These are phyloP conservation scores for Rhizopogon rudus DNA, from an alignment of 768 basidiomycete species.

Conservation along the genomic window DNA sequence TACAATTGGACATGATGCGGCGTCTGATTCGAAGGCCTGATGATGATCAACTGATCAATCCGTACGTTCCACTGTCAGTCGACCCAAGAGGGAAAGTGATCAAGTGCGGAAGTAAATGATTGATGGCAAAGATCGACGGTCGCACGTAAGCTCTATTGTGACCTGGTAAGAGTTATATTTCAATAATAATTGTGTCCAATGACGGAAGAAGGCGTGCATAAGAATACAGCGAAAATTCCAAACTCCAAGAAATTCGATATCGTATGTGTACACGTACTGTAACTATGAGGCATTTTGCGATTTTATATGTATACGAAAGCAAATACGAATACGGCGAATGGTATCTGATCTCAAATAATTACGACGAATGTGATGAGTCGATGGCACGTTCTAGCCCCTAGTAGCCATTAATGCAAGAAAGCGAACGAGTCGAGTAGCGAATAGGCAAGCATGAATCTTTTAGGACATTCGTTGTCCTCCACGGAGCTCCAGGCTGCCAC, in stretches of 20 bases:
- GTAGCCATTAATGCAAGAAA: constrained; percentile 21
- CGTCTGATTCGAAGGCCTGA: neutral
- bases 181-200: constrained; percentile 11
- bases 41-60: neutral
- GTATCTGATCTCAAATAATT: constrained; percentile 15
- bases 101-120: neutral
- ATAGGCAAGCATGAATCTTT: constrained; percentile 4
- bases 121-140: constrained; percentile 1
- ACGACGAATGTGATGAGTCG: constrained; percentile 12
- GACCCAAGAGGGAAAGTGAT: neutral
- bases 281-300: constrained; percentile 12
- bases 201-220: constrained; percentile 16
- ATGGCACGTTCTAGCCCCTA: constrained; percentile 12
- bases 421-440: constrained; percentile 4
- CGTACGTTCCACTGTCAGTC: neutral
- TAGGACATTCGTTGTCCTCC: constrained; percentile 1
- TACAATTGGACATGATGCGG: too few species aligned
- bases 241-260: constrained; percentile 20
- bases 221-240: constrained; percentile 20
- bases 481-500: constrained; percentile 16
- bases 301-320: constrained; percentile 14
- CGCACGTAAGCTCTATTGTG: neutral
- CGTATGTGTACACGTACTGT: constrained; percentile 19
- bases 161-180: constrained; percentile 15
- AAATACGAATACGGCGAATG: constrained; percentile 13